phyloP scores from a whole-genome alignment of 1,284 basidiomycete genomes.

The Pyrrhoderma noxium region DNA sequence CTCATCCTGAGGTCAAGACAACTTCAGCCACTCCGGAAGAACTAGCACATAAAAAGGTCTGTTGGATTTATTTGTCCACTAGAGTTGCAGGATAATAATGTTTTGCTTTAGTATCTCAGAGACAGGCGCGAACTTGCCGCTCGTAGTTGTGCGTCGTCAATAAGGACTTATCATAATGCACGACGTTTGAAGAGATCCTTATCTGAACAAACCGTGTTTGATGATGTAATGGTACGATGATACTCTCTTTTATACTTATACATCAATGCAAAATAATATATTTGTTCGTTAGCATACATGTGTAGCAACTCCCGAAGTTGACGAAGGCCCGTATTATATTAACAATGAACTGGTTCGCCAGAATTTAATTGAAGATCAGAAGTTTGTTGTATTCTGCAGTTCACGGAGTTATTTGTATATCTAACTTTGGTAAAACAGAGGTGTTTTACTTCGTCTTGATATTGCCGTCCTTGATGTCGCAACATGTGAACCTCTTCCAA shows the following conservation, averaged over 20 bases:
- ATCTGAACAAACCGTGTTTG: conserved; percentile 9
- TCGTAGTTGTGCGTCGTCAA: conserved; percentile 21
- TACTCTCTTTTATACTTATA: background rate
- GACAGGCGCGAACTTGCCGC: conserved; percentile 19
- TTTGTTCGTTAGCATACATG: conserved; percentile 19
- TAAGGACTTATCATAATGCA: conserved; percentile 20
- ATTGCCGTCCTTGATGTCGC: conserved; percentile 70
- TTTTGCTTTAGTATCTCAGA: conserved; percentile 9
- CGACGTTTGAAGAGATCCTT: conserved; percentile 21
- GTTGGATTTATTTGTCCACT: background rate
- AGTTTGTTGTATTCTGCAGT: conserved; percentile 20
- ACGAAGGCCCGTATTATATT: conserved; percentile 42
- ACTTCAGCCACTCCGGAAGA: conserved; percentile 6
- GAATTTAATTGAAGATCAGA: conserved; percentile 44
- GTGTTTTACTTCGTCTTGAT: conserved; percentile 47
- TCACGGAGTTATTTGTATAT: background rate
- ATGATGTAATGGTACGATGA: conserved; percentile 7
- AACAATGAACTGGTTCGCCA: conserved; percentile 37
- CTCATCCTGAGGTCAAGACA: conserved; percentile 11
- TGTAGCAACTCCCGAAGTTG: conserved; percentile 29
- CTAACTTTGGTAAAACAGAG: conserved; percentile 25
- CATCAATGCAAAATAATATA: background rate
- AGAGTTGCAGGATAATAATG: no score
- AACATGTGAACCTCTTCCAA: conserved; percentile 60
- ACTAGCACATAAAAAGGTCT: conserved; percentile 12